These are phyloP conservation scores for Ramularia collo-cygni DNA, from an alignment of 2,329 filamentous ascomycete genomes.

Conservation along the genomic window DNA sequence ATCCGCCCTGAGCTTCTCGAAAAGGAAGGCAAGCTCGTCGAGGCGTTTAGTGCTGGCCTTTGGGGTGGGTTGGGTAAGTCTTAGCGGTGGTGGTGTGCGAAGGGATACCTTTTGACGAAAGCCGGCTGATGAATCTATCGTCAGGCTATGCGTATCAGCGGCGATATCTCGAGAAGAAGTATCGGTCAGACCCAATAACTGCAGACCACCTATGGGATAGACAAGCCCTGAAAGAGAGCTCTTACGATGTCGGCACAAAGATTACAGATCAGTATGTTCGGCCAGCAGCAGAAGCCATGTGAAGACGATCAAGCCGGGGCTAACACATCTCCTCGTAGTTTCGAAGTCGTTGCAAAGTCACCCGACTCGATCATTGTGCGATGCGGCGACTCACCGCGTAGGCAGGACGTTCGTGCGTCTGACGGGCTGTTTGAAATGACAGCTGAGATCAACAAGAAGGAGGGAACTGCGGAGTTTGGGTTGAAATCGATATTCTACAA, in stretches of 20 bases:
- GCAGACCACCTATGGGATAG: slow-evolving; percentile 55
- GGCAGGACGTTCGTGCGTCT: slow-evolving; percentile 48
- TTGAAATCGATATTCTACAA: slow-evolving; percentile 61
- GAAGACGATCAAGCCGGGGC: too few relatives aligned
- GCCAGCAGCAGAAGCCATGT: too few relatives aligned
- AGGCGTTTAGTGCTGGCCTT: slow-evolving; percentile 61
- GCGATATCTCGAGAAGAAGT: slow-evolving; percentile 52
- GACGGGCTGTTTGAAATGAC: slow-evolving; percentile 63
- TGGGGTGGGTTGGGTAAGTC: slow-evolving; percentile 59
- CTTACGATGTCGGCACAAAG: slow-evolving; percentile 56
- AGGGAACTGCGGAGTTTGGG: slow-evolving; percentile 55
- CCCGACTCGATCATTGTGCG: slow-evolving; percentile 55
- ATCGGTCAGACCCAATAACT: slow-evolving; percentile 46
- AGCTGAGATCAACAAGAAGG: slow-evolving; percentile 52
- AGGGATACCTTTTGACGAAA: neutral
- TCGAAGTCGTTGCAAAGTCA: slow-evolving; percentile 62
- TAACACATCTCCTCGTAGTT: slow-evolving; percentile 33
- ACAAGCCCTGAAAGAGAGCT: slow-evolving; percentile 47
- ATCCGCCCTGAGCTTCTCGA: slow-evolving; percentile 60
- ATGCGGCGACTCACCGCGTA: slow-evolving; percentile 59
- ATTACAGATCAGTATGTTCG: slow-evolving; percentile 54
- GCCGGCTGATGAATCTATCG: neutral
- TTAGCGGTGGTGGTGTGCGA: neutral
- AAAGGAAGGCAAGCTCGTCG: slow-evolving; percentile 52
- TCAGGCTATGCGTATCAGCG: slow-evolving; percentile 55